Conservation (phyloP, 768 basidiomycete species). For the Piloderma croceum region DNA sequence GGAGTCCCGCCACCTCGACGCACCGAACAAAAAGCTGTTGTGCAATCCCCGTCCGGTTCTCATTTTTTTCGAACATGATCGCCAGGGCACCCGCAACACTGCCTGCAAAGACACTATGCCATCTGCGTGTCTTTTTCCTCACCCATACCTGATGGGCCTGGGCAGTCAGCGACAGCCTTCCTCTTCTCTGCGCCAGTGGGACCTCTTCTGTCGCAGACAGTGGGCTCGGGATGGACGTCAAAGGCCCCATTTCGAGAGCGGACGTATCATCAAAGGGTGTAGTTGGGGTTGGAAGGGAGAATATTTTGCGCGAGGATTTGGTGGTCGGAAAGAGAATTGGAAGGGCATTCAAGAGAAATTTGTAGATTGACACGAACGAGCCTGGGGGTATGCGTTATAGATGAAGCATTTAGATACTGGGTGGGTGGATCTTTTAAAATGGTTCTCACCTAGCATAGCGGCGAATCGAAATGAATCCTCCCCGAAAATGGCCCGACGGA, state of each 20-base stretch:
- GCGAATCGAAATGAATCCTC: constrained; percentile 79
- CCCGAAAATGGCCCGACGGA: constrained; percentile 82
- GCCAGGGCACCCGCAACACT: constrained; percentile 66
- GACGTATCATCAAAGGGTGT: constrained; percentile 26
- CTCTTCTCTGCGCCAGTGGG: constrained; percentile 28
- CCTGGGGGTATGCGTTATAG: constrained; percentile 32
- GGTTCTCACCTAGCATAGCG: constrained; percentile 69
- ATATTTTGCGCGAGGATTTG: constrained; percentile 20
- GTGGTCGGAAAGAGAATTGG: constrained; percentile 60
- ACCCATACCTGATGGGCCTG: constrained; percentile 60
- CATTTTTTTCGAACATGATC: constrained; percentile 71
- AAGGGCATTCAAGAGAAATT: constrained; percentile 70
- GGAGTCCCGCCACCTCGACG: no score
- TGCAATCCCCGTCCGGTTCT: constrained; percentile 60
- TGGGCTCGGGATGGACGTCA: constrained; percentile 3
- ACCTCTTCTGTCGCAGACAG: constrained; percentile 11
- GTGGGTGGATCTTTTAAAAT: constrained; percentile 1
- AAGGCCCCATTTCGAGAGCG: constrained; percentile 17
- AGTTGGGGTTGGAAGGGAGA: constrained; percentile 21
- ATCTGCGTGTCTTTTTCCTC: constrained; percentile 61
- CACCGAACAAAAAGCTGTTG: constrained; percentile 89
- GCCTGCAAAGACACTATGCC: constrained; percentile 80
- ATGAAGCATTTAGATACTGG: not conserved
- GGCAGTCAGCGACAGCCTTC: constrained; percentile 56
- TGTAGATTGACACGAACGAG: constrained; percentile 74